Evolutionary conservation across 192 early-diverging fungal genomes (phyloP).

Genomic region (Bifiguratus adelaidae): DNA sequence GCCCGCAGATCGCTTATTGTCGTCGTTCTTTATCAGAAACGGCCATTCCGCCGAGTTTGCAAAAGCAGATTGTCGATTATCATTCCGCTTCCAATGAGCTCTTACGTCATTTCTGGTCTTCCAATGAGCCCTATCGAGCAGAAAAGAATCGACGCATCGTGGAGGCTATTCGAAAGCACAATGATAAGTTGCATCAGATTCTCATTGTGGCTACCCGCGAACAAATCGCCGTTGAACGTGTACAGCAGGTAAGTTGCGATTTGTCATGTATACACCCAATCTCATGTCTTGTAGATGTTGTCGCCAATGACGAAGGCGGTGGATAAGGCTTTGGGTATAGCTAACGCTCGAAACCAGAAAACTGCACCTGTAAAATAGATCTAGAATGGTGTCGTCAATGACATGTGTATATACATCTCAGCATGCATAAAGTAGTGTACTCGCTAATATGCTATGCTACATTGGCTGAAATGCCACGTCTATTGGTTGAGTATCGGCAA

Average conservation of each 20-base stretch:
- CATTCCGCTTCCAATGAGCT: constrained; percentile 42
- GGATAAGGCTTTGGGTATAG: constrained; percentile 31
- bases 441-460: too few species aligned
- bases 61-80: constrained; percentile 24
- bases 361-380: too few species aligned
- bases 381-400: too few species aligned
- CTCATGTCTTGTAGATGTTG: constrained; percentile 16
- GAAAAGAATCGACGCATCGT: constrained; percentile 38
- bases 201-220: constrained; percentile 22
- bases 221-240: constrained; percentile 10
- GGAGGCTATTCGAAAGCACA: constrained; percentile 26
- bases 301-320: constrained; percentile 23
- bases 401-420: too few species aligned
- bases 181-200: constrained; percentile 24
- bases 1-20: too few species aligned
- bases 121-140: constrained; percentile 24
- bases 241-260: constrained; percentile 12
- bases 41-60: constrained; percentile 7
- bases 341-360: too few species aligned
- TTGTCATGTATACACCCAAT: neutral
- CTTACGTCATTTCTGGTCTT: constrained; percentile 45
- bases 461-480: too few species aligned
- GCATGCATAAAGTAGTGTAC: too few species aligned
- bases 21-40: too few species aligned
- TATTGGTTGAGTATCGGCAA: too few species aligned